These are phyloP conservation scores for Cladorrhinum sp. DNA, from an alignment of 2,329 filamentous ascomycete species.

Conservation along the genomic window DNA sequence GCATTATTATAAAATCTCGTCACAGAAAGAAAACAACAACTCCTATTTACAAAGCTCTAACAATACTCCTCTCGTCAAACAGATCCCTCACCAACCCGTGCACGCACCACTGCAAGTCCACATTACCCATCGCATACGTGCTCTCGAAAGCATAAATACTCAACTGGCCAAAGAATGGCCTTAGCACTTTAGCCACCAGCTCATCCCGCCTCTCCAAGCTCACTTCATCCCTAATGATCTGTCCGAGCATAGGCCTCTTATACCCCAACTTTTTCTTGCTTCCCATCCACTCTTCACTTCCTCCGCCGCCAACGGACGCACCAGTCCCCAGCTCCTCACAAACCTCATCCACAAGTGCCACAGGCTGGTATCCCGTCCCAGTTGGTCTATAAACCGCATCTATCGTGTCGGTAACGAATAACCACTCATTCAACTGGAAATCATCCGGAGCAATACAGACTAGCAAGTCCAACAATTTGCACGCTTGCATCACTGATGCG, in stretches of 20 bases:
- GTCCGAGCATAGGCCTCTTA: conserved; percentile 51
- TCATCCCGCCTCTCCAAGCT: conserved; percentile 61
- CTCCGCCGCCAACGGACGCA: conserved; percentile 23
- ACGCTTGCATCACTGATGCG: conserved; percentile 78
- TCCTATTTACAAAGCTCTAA: conserved; percentile 50
- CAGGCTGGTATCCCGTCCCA: conserved; percentile 55
- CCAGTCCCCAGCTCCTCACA: conserved; percentile 64
- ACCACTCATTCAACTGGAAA: conserved; percentile 97
- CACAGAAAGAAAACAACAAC: not conserved
- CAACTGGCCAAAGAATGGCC: conserved; percentile 86
- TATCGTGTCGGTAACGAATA: conserved; percentile 95
- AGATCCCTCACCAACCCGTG: conserved; percentile 67
- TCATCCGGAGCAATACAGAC: conserved; percentile 86
- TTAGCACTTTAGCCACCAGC: conserved; percentile 72
- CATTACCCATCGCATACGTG: conserved; percentile 76
- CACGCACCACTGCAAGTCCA: conserved; percentile 65
- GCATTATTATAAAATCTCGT: not conserved
- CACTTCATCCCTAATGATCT: conserved; percentile 52
- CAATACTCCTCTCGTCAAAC: conserved; percentile 73
- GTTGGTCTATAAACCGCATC: conserved; percentile 86
- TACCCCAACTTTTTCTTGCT: conserved; percentile 26
- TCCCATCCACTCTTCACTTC: conserved; percentile 16
- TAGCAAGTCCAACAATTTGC: conserved; percentile 88
- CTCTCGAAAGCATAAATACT: conserved; percentile 94
- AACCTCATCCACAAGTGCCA: conserved; percentile 80